Evolutionary conservation across 2,329 filamentous ascomycete species (phyloP).

Genomic region (Fusarium praegraminearum): DNA sequence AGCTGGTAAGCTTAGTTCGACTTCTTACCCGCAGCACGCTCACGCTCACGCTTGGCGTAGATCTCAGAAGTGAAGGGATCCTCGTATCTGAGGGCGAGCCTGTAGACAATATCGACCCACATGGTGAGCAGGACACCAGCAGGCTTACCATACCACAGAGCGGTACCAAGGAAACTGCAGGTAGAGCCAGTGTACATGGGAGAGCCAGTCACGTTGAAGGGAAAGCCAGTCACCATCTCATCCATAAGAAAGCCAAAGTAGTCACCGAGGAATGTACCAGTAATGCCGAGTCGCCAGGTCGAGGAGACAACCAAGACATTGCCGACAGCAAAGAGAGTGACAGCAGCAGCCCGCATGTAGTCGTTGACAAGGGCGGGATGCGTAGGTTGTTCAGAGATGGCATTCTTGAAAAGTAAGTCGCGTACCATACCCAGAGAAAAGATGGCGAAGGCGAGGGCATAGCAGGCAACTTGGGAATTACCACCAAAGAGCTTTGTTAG

Average conservation of each 20-base stretch:
- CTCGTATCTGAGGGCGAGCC: slow-evolving; percentile 85
- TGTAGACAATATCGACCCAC: slow-evolving; percentile 82
- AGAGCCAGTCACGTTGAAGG: slow-evolving; percentile 89
- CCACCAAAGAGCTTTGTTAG: slow-evolving; percentile 89
- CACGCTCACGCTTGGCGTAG: slow-evolving; percentile 84
- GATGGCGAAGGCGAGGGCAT: slow-evolving; percentile 87
- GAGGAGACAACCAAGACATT: slow-evolving; percentile 89
- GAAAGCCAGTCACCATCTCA: slow-evolving; percentile 91
- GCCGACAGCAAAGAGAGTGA: slow-evolving; percentile 77
- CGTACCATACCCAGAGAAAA: slow-evolving; percentile 92
- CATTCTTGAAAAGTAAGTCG: slow-evolving; percentile 87
- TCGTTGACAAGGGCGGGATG: slow-evolving; percentile 77
- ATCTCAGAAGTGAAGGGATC: slow-evolving; percentile 95
- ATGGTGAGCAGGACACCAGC: slow-evolving; percentile 83
- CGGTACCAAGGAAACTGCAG: slow-evolving; percentile 89
- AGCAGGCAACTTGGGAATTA: slow-evolving; percentile 84
- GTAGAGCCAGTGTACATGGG: slow-evolving; percentile 98
- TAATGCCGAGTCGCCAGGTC: slow-evolving; percentile 93
- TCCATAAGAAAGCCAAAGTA: slow-evolving; percentile 99
- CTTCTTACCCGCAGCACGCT: slow-evolving; percentile 68
- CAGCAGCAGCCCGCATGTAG: slow-evolving; percentile 72
- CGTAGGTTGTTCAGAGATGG: slow-evolving; percentile 79
- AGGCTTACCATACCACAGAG: slow-evolving; percentile 86
- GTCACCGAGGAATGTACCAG: slow-evolving; percentile 95
- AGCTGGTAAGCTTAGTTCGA: slow-evolving; percentile 54